A percentile compares a stretch with the other conserved stretches of the same genome.
Evolutionary conservation across 257 asterid genomes (phyloP).

Genomic region (Linderniella brevidens): DNA sequence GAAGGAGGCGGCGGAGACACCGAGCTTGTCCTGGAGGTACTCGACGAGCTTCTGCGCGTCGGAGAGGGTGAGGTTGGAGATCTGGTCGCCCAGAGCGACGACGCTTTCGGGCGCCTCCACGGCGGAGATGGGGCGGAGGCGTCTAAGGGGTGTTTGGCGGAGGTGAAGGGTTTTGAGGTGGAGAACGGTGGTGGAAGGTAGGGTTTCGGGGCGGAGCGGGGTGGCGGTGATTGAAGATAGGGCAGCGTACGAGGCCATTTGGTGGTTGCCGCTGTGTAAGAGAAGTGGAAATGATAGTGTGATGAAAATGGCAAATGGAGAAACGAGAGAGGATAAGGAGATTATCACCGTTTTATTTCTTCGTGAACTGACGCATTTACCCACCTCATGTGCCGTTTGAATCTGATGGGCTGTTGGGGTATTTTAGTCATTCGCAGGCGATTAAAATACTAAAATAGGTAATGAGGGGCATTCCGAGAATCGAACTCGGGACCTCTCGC

Average conservation of each 20-base stretch:
- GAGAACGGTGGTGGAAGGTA: conserved; percentile 16
- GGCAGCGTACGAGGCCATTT: no score
- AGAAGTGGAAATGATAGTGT: no score
- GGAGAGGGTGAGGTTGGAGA: conserved; percentile 61
- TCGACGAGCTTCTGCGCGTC: conserved; percentile 95
- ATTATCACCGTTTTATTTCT: no score
- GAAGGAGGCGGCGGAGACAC: conserved; percentile 82
- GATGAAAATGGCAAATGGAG: no score
- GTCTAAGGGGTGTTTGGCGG: conserved; percentile 14
- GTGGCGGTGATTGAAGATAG: no score
- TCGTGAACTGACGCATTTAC: no score
- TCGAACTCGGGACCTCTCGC: conserved; percentile 69
- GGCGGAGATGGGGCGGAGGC: conserved; percentile 45
- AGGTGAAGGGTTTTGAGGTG: conserved; percentile 24
- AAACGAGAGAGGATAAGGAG: no score
- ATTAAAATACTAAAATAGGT: no score
- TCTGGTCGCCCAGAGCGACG: conserved; percentile 64
- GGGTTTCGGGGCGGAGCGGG: conserved; percentile 13
- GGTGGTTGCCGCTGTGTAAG: no score
- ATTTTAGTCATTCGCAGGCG: no score
- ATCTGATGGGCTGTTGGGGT: no score
- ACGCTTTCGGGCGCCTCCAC: conserved; percentile 86
- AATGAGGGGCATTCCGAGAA: conserved; percentile 57
- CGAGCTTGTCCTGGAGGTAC: conserved; percentile 89
- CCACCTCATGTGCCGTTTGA: no score